Evolutionary conservation across 2,329 filamentous ascomycete genomes (phyloP).

Genomic region (Verticillium nonalfalfae): DNA sequence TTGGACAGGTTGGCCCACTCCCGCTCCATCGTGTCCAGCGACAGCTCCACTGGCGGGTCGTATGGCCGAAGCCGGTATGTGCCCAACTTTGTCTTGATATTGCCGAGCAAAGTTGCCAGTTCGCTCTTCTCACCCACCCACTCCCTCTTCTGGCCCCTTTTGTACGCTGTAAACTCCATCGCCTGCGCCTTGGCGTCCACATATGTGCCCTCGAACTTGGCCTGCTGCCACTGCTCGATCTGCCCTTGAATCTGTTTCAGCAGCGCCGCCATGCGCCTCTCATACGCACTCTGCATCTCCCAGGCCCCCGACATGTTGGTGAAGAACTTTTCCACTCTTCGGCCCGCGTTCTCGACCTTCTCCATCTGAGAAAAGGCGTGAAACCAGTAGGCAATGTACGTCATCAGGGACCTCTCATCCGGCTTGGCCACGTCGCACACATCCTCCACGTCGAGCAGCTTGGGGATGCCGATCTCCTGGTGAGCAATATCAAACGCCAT

Average conservation of each 20-base stretch:
- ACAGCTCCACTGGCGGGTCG: slow-evolving; percentile 78
- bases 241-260: slow-evolving; percentile 70
- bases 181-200: slow-evolving; percentile 85
- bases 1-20: slow-evolving; percentile 77
- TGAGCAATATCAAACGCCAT: slow-evolving; percentile 93
- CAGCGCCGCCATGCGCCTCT: slow-evolving; percentile 81
- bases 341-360: slow-evolving; percentile 93
- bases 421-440: slow-evolving; percentile 95
- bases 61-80: slow-evolving; percentile 91
- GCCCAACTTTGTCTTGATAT: slow-evolving; percentile 97
- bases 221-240: slow-evolving; percentile 67
- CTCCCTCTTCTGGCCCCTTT: slow-evolving; percentile 80
- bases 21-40: slow-evolving; percentile 72
- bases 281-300: slow-evolving; percentile 98
- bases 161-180: slow-evolving; percentile 78
- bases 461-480: slow-evolving; percentile 94
- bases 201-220: slow-evolving; percentile 88
- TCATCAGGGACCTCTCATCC: slow-evolving; percentile 96
- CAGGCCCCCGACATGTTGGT: slow-evolving; percentile 98
- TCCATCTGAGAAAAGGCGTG: slow-evolving; percentile 99
- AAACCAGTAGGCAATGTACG: slow-evolving; percentile 99
- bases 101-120: slow-evolving; percentile 83
- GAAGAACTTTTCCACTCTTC: slow-evolving; percentile 96
- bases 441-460: slow-evolving; percentile 93
- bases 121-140: slow-evolving; percentile 99